A percentile compares a stretch with the other conserved stretches of the same genome.
Conservation (phyloP, 108 stramenopile species). For the Seminavis robusta region DNA sequence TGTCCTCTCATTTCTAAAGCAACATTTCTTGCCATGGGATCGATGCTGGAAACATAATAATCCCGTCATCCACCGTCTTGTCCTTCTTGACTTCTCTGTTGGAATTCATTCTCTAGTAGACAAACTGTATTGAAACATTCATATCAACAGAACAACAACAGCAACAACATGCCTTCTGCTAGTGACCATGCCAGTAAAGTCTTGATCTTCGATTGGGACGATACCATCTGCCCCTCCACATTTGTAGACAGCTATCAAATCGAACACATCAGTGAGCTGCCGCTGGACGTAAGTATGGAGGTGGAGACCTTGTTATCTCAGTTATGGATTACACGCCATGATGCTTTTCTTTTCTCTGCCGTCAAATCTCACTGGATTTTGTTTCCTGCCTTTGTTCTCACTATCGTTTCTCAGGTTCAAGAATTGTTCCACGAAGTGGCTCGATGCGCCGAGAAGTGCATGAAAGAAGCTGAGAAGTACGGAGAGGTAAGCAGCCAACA, state of each 20-base stretch:
- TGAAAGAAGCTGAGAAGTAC: slow-evolving; percentile 71
- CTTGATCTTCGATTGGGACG: slow-evolving; percentile 92
- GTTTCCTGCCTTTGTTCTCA: neutral
- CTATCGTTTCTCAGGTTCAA: slow-evolving; percentile 52
- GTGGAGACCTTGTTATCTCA: neutral
- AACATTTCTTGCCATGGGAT: too few relatives aligned
- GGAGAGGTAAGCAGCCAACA: slow-evolving; percentile 78
- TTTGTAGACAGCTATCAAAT: slow-evolving; percentile 74
- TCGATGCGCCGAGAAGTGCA: slow-evolving; percentile 61
- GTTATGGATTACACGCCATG: neutral
- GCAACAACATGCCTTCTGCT: too few relatives aligned
- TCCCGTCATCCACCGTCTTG: too few relatives aligned
- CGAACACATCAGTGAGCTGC: slow-evolving; percentile 61
- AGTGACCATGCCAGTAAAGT: too few relatives aligned
- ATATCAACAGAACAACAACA: too few relatives aligned
- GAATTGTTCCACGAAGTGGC: slow-evolving; percentile 68
- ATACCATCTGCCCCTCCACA: slow-evolving; percentile 87
- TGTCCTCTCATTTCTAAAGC: too few relatives aligned
- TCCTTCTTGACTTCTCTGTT: too few relatives aligned
- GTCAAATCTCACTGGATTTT: neutral
- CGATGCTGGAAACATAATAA: too few relatives aligned
- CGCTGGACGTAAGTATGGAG: slow-evolving; percentile 54
- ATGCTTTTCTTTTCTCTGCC: neutral
- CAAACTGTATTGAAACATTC: too few relatives aligned
- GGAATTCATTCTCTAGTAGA: too few relatives aligned